Conservation (phyloP, 495 filamentous ascomycete genomes). For the Xylaria palmicola region DNA sequence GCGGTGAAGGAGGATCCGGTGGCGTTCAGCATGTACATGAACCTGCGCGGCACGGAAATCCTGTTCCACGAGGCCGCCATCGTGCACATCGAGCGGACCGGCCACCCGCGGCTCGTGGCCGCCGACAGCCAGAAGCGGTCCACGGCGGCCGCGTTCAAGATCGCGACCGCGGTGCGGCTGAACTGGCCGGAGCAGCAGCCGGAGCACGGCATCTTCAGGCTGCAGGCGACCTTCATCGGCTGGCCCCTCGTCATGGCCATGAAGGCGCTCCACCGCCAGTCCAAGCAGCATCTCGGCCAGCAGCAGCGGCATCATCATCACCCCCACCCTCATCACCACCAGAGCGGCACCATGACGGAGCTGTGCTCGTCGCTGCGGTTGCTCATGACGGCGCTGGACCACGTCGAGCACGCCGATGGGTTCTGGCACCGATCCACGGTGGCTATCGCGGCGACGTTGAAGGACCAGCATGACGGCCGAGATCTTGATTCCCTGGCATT, state of each 20-base stretch:
- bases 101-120: not conserved
- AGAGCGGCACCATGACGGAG: not conserved
- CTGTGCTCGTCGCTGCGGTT: not conserved
- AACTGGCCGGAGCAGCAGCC: not conserved
- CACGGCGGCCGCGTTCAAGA: not conserved
- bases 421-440: not conserved
- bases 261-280: not conserved
- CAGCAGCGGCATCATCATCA: not conserved
- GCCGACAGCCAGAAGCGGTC: not conserved
- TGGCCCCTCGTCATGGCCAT: not conserved
- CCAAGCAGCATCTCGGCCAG: not conserved
- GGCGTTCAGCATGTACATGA: not conserved
- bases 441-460: not conserved
- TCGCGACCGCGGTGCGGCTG: not conserved
- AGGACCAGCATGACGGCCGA: not conserved
- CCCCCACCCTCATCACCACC: no score
- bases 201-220: not conserved
- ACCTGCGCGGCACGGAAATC: not conserved
- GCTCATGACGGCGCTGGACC: not conserved
- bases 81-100: not conserved
- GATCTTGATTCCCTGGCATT: not conserved
- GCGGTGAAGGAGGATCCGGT: not conserved
- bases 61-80: not conserved
- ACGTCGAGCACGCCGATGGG: not conserved
- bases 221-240: not conserved